Percentiles rank a stretch among this genome's conserved stretches.
phyloP scores from a whole-genome alignment of 1,139 yeast species.

The Yamadazyma conglobata region DNA sequence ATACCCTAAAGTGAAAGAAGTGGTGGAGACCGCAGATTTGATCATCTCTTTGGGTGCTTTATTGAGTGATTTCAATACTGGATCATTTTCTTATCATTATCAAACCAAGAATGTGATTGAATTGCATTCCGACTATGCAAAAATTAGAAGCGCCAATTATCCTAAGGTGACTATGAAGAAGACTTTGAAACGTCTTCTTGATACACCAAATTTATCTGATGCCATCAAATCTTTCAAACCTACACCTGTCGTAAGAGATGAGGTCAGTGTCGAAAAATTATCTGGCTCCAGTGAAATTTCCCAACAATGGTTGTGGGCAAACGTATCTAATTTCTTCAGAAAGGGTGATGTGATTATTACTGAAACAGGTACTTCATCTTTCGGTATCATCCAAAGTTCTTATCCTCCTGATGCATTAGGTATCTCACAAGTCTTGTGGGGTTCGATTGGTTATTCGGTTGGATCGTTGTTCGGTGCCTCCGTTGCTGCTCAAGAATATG shows the following conservation, averaged over 20 bases:
- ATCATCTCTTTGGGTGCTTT: conserved; percentile 34
- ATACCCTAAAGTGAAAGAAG: conserved; percentile 27
- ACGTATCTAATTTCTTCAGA: conserved; percentile 29
- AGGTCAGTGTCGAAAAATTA: conserved; percentile 12
- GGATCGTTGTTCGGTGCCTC: conserved; percentile 85
- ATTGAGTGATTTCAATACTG: conserved; percentile 40
- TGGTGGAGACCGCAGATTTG: conserved; percentile 30
- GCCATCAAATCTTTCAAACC: conserved; percentile 18
- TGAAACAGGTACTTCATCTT: conserved; percentile 43
- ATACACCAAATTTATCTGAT: conserved; percentile 14
- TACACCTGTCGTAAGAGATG: conserved; percentile 15
- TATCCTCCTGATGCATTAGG: conserved; percentile 36
- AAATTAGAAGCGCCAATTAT: conserved; percentile 32
- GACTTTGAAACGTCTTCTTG: conserved; percentile 20
- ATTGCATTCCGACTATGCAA: conserved; percentile 39
- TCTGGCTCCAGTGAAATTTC: conserved; percentile 18
- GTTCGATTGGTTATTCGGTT: conserved; percentile 83
- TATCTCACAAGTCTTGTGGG: conserved; percentile 56
- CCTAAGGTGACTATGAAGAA: conserved; percentile 38
- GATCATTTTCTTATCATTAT: conserved; percentile 37
- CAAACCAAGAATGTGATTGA: conserved; percentile 36
- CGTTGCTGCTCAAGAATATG: conserved; percentile 41
- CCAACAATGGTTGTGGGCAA: conserved; percentile 37
- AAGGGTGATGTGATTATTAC: conserved; percentile 36
- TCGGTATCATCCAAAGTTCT: conserved; percentile 37